Base-by-base conservation (phyloP, 2,329 filamentous ascomycete genomes). In the Diaporthe ampelina region DNA sequence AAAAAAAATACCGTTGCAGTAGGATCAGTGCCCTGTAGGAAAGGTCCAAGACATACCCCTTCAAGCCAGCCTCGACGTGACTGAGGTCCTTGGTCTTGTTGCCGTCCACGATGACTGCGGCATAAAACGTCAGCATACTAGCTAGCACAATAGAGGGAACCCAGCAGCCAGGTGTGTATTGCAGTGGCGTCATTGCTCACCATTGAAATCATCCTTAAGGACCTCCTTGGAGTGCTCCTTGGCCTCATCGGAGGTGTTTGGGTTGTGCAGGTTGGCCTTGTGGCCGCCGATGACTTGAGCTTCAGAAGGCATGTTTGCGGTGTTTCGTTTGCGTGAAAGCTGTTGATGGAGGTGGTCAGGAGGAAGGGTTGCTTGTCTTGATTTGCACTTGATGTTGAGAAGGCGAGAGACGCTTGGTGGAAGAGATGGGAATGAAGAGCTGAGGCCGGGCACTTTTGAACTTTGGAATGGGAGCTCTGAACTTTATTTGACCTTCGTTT, bases 261-360 rank as follows among this genome's bases (percentile, higher is more conserved):
- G 87, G 83, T 90, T 90, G 80, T 86, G 87, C 75, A 90, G 78
- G 79, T 86, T 88, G 74, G 88, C 89, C 85, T 91, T 91, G 86
- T 91, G 89, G 81, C 89, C 89, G 74, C 87, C 88, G 77, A 87
- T 85, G 76, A 89, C 79, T 76, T 90, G 87, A 81, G 86, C 84
- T 77, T 87, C 84, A 76, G 84, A 83, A 82, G 86, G 81, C 86
- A 88, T 89, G 54, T 77, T 86, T 81, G 75, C n/a, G n/a, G 21
- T 54, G 40, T 29, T 58, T n/a, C 1, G 11, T 63, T 17, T 17
- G 35, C 24, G 10, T 7, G 13, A 5, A 9, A 63, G 11, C 4
- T 24, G 50, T 3, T 15, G 45, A 21, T 40, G 50, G 37, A n/a
- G n/a, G 8, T 29, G 17, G 13, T 52, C 61, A 52, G 21, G 7